phyloP scores from a whole-genome alignment of 345 rosid species.

The Eucalyptus curtisii region DNA sequence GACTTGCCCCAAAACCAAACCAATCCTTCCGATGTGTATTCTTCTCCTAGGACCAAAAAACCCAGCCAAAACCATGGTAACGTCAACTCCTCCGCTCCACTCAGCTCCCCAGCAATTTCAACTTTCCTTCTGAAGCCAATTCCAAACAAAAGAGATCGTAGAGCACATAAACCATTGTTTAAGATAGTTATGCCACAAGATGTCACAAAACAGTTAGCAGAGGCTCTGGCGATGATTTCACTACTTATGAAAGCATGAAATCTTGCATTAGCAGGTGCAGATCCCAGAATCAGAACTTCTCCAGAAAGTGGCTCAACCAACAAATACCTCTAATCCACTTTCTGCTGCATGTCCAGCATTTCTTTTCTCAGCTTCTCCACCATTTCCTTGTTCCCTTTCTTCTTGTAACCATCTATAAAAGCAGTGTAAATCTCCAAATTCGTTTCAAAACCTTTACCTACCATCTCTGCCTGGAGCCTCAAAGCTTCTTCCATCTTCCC shows the following conservation, averaged over 20 bases:
- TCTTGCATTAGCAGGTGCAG: background rate
- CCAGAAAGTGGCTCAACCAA: background rate
- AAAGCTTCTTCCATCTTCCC: conserved; percentile 63
- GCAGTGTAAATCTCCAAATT: conserved; percentile 36
- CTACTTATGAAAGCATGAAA: background rate
- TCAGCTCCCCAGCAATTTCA: background rate
- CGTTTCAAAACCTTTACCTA: conserved; percentile 63
- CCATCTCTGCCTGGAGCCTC: conserved; percentile 79
- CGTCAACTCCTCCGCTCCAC: background rate
- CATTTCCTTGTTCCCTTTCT: conserved; percentile 42
- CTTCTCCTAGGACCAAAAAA: background rate
- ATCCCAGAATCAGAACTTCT: background rate
- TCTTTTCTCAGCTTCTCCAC: conserved; percentile 41
- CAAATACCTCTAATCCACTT: background rate
- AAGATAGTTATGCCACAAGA: background rate
- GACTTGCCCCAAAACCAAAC: background rate
- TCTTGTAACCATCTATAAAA: conserved; percentile 49
- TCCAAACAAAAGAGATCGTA: background rate
- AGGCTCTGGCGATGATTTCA: background rate
- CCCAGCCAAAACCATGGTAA: background rate
- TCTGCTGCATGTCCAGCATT: conserved; percentile 28
- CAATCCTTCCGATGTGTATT: background rate
- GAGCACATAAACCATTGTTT: background rate
- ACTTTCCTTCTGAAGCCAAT: background rate
- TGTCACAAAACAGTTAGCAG: background rate